Base-by-base conservation (phyloP, 148 eudicot species). In the Persicaria tinctoria region DNA sequence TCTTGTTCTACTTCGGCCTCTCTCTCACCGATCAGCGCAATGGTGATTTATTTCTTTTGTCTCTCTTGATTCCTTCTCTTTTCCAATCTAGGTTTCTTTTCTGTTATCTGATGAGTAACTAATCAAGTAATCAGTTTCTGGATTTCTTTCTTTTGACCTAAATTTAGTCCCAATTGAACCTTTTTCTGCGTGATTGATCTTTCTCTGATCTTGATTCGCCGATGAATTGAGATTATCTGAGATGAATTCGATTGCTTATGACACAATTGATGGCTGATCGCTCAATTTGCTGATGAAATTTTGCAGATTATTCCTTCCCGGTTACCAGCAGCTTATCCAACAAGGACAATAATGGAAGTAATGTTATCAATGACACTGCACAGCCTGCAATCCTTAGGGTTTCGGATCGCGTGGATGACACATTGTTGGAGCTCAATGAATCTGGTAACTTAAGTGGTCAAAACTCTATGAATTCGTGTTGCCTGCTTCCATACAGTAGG, bases 1-100 rank as follows among this genome's bases (percentile, higher is more conserved):
- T 75, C 75, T 86, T 76, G 72, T 87, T 93, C 73, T 86, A 83
- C 73, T 84, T 87, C 16, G 80, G 80, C 75, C 79, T 89, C 82
- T 88, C 89, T 80, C 83, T 90, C 68, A 85, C 82, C 72, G 83
- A 85, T 68, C 0, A 20, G 0, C 88, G 85, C 56, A 68, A 84
- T 80, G 87, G 78, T 66, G 5, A 49, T 51, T 68, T 69, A 1
- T 3, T 46, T 11, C 5, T 45, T 32, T 70, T 70, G 23, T 16
- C 53, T 70, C 32, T 46, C 16, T 68, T 68, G n/a, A 8, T 63
- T 63, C 14, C 6, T 63, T 23, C 41, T 32, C 8, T 68, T 68
- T 4, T 16, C 13, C 49, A 11, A 38, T 68, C 17, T 68, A 38
- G 49, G 72, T 41, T 68, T 64, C 70, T 23, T 32, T 23, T 32